phyloP scores from a whole-genome alignment of 306 rosid species.

The Trifolium pratense region DNA sequence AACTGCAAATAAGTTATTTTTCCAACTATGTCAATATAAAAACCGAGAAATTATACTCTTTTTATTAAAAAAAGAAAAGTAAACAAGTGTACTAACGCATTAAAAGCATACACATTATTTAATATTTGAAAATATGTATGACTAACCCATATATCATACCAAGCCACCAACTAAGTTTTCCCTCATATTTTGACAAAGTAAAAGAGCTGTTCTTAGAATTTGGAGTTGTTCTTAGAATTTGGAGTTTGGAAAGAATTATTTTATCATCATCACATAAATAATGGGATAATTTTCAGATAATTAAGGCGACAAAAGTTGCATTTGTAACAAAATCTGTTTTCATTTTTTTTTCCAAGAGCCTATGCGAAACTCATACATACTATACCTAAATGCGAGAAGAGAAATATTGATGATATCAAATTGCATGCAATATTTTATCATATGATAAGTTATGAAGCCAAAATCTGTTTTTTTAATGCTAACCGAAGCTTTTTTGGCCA shows the following conservation, averaged over 20 bases:
- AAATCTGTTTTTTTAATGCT: too few relatives aligned
- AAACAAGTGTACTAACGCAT: not conserved
- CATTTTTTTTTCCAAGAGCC: too few relatives aligned
- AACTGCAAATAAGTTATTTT: too few relatives aligned
- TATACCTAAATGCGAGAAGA: too few relatives aligned
- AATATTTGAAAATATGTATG: conserved; percentile 1
- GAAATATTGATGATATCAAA: too few relatives aligned
- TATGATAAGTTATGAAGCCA: too few relatives aligned
- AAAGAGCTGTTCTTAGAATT: not conserved
- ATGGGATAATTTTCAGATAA: not conserved
- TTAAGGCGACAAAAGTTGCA: not conserved
- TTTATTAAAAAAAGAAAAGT: not conserved
- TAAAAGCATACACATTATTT: not conserved
- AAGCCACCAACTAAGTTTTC: not conserved
- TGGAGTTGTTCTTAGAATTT: not conserved
- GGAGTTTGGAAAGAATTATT: conserved; percentile 8
- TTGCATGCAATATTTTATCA: too few relatives aligned
- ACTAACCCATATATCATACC: not conserved
- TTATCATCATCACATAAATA: not conserved
- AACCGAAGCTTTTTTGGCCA: too few relatives aligned
- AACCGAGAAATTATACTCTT: too few relatives aligned
- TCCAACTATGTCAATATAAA: too few relatives aligned
- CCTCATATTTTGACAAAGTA: not conserved
- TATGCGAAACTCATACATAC: too few relatives aligned
- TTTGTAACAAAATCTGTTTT: too few relatives aligned